Evolutionary conservation across 495 filamentous ascomycete genomes (phyloP), one percentile per base, ranked within the genome.

Genomic region (Penicillium lagena): DNA sequence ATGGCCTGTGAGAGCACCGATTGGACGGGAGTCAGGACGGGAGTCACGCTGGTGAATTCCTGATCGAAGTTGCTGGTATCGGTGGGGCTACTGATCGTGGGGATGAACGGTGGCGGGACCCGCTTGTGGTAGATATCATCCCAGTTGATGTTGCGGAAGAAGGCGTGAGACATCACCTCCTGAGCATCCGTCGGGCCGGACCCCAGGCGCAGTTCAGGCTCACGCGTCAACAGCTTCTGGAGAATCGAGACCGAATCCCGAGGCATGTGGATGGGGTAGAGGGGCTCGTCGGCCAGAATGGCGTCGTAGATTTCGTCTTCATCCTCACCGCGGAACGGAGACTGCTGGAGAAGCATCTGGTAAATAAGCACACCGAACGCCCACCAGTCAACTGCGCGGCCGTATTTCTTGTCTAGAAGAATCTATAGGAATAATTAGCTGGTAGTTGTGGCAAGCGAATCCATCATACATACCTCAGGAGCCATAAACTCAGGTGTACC

Each of bases 251-350:
- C 93, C 1, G 89, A 95, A 64, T 99, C 94, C 33, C 94, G 82
- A 41, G 93, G 91, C 93, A 99, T 99, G 67, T 96, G 90, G 55
- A 99, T 97, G 10, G 93, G 93, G 60, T 99, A 99, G 7, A 99
- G 77, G 31, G 94, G 90, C 65, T 99, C 93, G 57, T 99, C 93
- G 1, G 94, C 89, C 43, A 99, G 83, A 65, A 99, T 97, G 36
- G 93, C 91, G 58, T 99, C 93, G 77, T 99, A 99, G 50, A 99
- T 99, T 68, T 99, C 93, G 67, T 99, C 93, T 60, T 99, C 93
- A 59, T 99, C 93, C 62, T 99, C 93, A 57, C 93, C 93, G 59
- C 93, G 86, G 86, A 99, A 99, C 4, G 93, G 93, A 17, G 90
- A 96, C 60, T 99, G 93, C 58, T 99, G 93, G 34, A 99, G 81